Evolutionary conservation across 371 early-diverging fungal species (phyloP), one percentile per base, ranked within the genome.

Genomic region (Mucor plumbeus): DNA sequence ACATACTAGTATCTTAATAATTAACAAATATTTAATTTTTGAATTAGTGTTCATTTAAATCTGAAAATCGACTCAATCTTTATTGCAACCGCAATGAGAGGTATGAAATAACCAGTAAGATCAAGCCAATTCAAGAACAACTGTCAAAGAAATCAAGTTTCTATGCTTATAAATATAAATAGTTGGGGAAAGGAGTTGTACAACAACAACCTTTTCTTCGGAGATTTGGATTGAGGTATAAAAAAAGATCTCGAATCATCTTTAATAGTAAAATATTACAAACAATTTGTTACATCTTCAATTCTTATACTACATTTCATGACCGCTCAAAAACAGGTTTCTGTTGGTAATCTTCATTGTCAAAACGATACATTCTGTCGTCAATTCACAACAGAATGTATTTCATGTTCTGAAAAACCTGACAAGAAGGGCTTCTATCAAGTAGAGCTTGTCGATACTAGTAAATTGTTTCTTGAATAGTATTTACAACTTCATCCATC

Each of bases 391-490:
- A 82, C 80, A 0, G 39, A 53, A 21, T 82, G 82, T 26, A 67
- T 82, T 13, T 59, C 59, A 7, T 82, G 82, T 41, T 77, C 78
- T 1, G 78, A 76, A 34, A 76, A 72, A 15, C 74, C 78, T 2
- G 68, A 82, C 41, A 82, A 82, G 48, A 67, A 82, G 39, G 82
- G 82, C 7, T 75, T 79, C 53, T 82, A 82, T 33, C 58, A 75
- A 53, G 76, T 82, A 10, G 73, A 73, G 39, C 65, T 82, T 0
- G 55, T 74, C 40, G 80, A 82, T 54, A 82, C 82, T 26, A 63
- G 82, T 79, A 77, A 64, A 34, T 43, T 35, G 35, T 39, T 15
- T 55, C 15, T 15, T 55, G 17, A 14, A 6, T 13, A 48, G 21
- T 21, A 11, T 9, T 11, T 21, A 26, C 26, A 26, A 26, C 21